phyloP scores from a whole-genome alignment of 176 grass and related monocot genomes.

The Lolium rigidum region DNA sequence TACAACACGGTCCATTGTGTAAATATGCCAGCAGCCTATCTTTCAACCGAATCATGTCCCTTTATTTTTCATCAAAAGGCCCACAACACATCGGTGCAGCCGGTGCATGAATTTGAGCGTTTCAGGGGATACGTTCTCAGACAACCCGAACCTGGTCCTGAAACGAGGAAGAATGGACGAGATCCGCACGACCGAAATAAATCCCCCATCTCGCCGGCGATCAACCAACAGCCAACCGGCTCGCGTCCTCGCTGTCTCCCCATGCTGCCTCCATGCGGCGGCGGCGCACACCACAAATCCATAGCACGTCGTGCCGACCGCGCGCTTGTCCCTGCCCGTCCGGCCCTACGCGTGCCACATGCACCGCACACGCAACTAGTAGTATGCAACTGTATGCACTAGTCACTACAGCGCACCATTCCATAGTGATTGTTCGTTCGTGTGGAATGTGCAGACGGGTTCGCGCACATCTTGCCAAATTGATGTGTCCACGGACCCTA shows the following conservation, averaged over 20 bases:
- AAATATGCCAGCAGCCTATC: no score
- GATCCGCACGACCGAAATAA: neutral
- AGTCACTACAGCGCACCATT: neutral
- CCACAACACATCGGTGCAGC: no score
- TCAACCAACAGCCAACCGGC: neutral
- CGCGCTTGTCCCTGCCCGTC: neutral
- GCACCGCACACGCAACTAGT: no score
- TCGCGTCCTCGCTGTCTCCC: neutral
- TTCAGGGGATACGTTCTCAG: no score
- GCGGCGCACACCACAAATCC: neutral
- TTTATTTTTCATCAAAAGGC: no score
- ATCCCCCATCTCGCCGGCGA: neutral
- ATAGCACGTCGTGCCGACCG: neutral
- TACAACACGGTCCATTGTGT: no score
- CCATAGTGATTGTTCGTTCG: neutral
- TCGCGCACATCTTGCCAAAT: neutral
- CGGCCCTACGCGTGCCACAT: neutral
- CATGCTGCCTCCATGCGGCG: constrained; percentile 14
- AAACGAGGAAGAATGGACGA: neutral
- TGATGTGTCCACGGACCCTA: no score
- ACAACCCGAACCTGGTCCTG: neutral
- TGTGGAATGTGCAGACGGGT: neutral
- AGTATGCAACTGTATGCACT: no score
- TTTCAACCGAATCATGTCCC: no score
- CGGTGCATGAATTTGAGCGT: no score